Evolutionary conservation across 768 basidiomycete genomes (phyloP).

Genomic region (Coprinopsis strossmayeri): DNA sequence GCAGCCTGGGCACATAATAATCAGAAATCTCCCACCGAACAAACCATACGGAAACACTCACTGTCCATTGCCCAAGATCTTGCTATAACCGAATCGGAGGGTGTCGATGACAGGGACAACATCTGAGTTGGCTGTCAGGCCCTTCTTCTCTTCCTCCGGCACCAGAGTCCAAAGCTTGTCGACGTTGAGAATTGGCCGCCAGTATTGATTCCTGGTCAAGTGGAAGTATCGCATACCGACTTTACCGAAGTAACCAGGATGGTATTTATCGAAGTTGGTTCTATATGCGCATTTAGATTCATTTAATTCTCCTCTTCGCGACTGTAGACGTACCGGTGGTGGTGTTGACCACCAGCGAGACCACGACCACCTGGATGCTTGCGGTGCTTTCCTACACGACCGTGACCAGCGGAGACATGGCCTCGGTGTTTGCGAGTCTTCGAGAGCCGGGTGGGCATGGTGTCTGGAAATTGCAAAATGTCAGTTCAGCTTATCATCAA

Average conservation of each 20-base stretch:
- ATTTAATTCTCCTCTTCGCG: neutral
- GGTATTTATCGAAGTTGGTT: slow-evolving; percentile 98
- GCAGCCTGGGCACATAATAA: slow-evolving; percentile 46
- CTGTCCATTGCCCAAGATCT: slow-evolving; percentile 93
- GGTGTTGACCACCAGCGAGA: slow-evolving; percentile 99
- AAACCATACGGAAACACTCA: slow-evolving; percentile 32
- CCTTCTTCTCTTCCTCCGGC: slow-evolving; percentile 77
- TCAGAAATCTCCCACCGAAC: neutral
- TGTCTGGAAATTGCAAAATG: slow-evolving; percentile 24
- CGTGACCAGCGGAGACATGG: slow-evolving; percentile 99
- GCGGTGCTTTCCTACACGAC: slow-evolving; percentile 99
- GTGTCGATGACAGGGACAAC: slow-evolving; percentile 95
- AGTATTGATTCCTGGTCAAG: slow-evolving; percentile 81
- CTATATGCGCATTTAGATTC: slow-evolving; percentile 30
- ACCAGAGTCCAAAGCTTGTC: slow-evolving; percentile 96
- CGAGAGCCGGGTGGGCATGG: slow-evolving; percentile 92
- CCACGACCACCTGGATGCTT: slow-evolving; percentile 99
- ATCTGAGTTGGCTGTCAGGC: slow-evolving; percentile 63
- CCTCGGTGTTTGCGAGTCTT: slow-evolving; percentile 99
- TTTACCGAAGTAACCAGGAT: slow-evolving; percentile 99
- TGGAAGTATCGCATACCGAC: slow-evolving; percentile 99
- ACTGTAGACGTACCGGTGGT: slow-evolving; percentile 74
- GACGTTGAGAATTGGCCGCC: slow-evolving; percentile 97
- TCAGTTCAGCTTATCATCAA: slow-evolving; percentile 15
- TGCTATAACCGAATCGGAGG: slow-evolving; percentile 77